These are phyloP conservation scores for Arachis hypogaea DNA, from an alignment of 306 rosid species.

Conservation along the genomic window DNA sequence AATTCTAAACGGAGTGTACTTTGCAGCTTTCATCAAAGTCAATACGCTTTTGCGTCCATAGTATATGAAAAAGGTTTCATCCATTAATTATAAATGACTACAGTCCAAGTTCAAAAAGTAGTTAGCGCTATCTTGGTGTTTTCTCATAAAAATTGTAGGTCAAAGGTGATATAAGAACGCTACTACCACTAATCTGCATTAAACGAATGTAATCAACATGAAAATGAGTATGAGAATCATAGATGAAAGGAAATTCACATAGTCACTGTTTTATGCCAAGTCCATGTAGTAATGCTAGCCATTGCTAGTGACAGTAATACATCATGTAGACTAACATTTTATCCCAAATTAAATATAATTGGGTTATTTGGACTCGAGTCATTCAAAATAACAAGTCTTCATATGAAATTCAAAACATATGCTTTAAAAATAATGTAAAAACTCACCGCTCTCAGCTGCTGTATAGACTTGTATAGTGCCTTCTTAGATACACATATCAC, in stretches of 20 bases:
- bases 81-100: slow-evolving; percentile 35
- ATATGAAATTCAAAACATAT: no score
- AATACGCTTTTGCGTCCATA: no score
- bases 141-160: slow-evolving; percentile 96
- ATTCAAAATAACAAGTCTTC: no score
- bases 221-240: slow-evolving; percentile 14
- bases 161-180: slow-evolving; percentile 91
- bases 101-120: slow-evolving; percentile 71
- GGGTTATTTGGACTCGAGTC: neutral
- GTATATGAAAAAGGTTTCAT: neutral
- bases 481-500: no score
- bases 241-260: no score
- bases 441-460: slow-evolving; percentile 8
- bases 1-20: no score
- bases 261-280: neutral
- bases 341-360: slow-evolving; percentile 2
- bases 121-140: slow-evolving; percentile 90
- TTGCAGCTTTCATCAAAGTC: no score
- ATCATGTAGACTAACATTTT: slow-evolving; percentile 10
- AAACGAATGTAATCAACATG: slow-evolving; percentile 22
- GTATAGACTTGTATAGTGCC: no score
- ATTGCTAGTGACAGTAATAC: neutral
- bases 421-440: slow-evolving; percentile 40
- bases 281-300: slow-evolving; percentile 23
- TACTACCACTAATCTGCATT: slow-evolving; percentile 91